Evolutionary conservation across 345 rosid species (phyloP).

Genomic region (Pistacia vera): DNA sequence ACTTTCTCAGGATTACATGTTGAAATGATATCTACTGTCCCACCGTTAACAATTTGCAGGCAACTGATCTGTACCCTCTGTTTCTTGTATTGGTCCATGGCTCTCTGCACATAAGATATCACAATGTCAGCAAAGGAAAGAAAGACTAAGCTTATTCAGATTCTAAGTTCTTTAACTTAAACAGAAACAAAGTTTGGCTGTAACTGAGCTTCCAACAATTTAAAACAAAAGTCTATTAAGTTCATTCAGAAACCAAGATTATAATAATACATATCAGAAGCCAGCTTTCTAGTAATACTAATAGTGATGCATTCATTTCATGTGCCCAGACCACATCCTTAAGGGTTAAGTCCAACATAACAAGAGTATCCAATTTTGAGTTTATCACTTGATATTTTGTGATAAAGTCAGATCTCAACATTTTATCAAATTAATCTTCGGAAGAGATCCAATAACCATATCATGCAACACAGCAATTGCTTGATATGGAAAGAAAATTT

Average conservation of each 20-base stretch:
- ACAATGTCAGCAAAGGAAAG: slow-evolving; percentile 5
- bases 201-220: background rate
- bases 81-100: slow-evolving; percentile 79
- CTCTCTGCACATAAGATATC: slow-evolving; percentile 56
- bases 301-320: background rate
- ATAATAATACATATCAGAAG: background rate
- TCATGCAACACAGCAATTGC: background rate
- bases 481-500: background rate
- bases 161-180: background rate
- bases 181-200: background rate
- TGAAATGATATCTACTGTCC: slow-evolving; percentile 32
- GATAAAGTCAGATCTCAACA: no score
- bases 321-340: background rate
- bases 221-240: background rate
- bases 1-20: slow-evolving; percentile 27
- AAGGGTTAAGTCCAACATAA: no score
- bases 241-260: background rate
- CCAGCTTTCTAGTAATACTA: background rate
- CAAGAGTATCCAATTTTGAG: background rate
- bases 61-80: slow-evolving; percentile 54
- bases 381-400: background rate
- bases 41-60: slow-evolving; percentile 27
- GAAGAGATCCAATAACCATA: background rate
- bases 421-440: no score
- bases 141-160: background rate